A percentile compares a stretch with the other conserved stretches of the same genome.
Conservation (phyloP, 2,329 filamentous ascomycete species). For the Ceratocystis colombiana region DNA sequence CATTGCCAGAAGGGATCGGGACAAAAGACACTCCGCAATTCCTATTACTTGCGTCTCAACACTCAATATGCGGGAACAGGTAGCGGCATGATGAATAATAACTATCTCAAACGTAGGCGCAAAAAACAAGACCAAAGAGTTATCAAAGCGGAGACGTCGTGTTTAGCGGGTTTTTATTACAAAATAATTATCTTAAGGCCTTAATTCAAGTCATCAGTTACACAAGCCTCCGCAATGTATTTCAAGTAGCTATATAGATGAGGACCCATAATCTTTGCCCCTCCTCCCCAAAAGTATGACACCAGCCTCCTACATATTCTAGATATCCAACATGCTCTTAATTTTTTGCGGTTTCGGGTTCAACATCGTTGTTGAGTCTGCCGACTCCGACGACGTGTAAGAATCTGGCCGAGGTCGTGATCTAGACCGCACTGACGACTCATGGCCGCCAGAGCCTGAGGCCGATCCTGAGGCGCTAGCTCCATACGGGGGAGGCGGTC, state of each 20-base stretch:
- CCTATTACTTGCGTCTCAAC: too few species aligned
- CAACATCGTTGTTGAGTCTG: constrained; percentile 34
- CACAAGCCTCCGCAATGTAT: too few species aligned
- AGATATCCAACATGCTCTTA: constrained; percentile 50
- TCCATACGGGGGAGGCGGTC: constrained; percentile 38
- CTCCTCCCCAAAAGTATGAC: neutral
- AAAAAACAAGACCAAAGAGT: too few species aligned
- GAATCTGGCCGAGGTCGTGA: constrained; percentile 28
- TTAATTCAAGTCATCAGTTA: too few species aligned
- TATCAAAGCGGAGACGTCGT: too few species aligned
- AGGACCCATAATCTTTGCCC: neutral
- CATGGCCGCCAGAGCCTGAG: constrained; percentile 28
- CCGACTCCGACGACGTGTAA: constrained; percentile 39
- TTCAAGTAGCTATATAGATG: neutral
- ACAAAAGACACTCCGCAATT: too few species aligned
- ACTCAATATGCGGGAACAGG: too few species aligned
- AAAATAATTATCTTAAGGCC: too few species aligned
- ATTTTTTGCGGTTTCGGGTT: constrained; percentile 46
- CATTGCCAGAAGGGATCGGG: too few species aligned
- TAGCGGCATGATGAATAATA: too few species aligned
- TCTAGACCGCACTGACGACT: constrained; percentile 3
- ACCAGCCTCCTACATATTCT: constrained; percentile 12
- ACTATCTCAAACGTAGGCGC: too few species aligned
- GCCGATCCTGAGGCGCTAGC: constrained; percentile 28
- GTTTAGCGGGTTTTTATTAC: too few species aligned